Evolutionary conservation across 768 basidiomycete species (phyloP), one percentile per base, ranked within the genome.

Genomic region (Psilocybe tampanensis): DNA sequence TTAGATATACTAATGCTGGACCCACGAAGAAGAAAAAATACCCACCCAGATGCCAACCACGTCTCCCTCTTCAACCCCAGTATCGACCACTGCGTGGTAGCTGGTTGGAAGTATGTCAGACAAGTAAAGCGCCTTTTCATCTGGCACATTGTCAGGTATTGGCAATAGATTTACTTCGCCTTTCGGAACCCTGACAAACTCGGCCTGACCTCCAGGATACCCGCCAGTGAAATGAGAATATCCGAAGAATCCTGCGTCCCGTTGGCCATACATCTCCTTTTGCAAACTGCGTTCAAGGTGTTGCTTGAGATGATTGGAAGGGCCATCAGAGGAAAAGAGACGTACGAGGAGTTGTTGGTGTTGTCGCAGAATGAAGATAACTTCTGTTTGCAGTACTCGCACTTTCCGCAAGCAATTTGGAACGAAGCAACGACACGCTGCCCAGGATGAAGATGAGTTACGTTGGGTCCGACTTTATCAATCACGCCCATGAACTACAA

Each of bases 351-450:
- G 48, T 80, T 78, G 70, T 90, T 89, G 8, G 88, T 91, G n/a
- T 76, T 70, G 55, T 90, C 86, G 67, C 90, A 93, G 68, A 89
- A 83, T 1, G 86, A 86, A 0, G 86, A 86, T 0, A 88, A 74
- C 63, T 88, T 89, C 69, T 90, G 70, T 70, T 89, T 72, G 80
- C 90, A 92, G 70, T 83, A 91, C 44, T 77, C 69, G 71, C 89
- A 90, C 47, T 81, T 77, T 2, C 90, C 88, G 62, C 89, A 91
- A 0, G 88, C 86, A 51, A 88, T 85, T 66, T 90, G 88, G 83
- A 92, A 92, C 2, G 85, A 86, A 0, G 83, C 80, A n/a, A 92
- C 90, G 52, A 91, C 89, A 21, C 89, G 81, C 63, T 92, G 84
- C 18, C 90, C 90, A 12, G 75, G 61, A 26, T 79, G 72, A 55